Base-by-base conservation (phyloP, 768 basidiomycete genomes). In the Trametes maxima region DNA sequence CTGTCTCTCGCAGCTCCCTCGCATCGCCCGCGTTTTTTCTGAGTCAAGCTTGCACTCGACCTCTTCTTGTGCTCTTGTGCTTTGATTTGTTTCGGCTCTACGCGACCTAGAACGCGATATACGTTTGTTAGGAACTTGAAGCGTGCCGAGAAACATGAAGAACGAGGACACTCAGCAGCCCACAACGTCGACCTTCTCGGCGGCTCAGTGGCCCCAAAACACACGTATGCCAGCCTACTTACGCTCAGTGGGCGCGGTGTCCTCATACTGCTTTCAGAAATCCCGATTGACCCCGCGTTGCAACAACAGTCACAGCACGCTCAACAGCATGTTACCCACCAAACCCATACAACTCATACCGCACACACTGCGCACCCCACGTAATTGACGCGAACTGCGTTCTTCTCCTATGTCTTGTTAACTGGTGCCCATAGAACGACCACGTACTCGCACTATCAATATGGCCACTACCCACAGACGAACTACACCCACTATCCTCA, bases 221-320 rank as follows among this genome's bases (percentile, higher is more conserved):
- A 58, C 66, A 57, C 78, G 78, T 79, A 65, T 60, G 77, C 67
- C 12, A 5, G n/a, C 12, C 37, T 22, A 12, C 28, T 19, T 11
- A n/a, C 24, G 36, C 24, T n/a, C 12, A 22, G 6, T 24, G 21
- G 7, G 24, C n/a, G 17, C 39, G 24, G 37, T 16, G 12, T 66
- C 4, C 45, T 62, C 36, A 59, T 24, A 7, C 14, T n/a, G 13
- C 19, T 3, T 43, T 33, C 56, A 85, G 86, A 84, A 63, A 87
- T 87, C 33, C 82, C 85, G 12, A 86, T 87, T 54, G 86, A 88
- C 69, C 85, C 86, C 33, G 84, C 83, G n/a, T 76, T 88, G 45
- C 87, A 76, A 75, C 80, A 62, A 16, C 51, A 52, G 42, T 55
- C 35, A 52, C 56, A 67, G 64, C 63, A 61, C 65, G 67, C 65